Evolutionary conservation across 2,329 filamentous ascomycete species (phyloP).

Genomic region (Diaporthe longicolla): DNA sequence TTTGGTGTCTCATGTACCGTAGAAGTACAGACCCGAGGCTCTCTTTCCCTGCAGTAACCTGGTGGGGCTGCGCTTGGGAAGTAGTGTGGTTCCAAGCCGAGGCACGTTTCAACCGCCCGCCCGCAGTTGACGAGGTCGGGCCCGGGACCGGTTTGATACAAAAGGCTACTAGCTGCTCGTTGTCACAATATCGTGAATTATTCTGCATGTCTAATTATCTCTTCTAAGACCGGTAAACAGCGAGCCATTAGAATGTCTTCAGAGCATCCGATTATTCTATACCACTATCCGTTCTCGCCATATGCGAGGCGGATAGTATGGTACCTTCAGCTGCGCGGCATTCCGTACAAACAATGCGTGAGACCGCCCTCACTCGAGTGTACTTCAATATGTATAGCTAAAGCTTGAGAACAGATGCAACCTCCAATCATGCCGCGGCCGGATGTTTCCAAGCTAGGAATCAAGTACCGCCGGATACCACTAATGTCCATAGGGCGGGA

Average conservation of each 20-base stretch:
- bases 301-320: slow-evolving; percentile 75
- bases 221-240: no score
- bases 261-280: slow-evolving; percentile 66
- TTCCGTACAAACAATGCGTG: slow-evolving; percentile 78
- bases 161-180: neutral
- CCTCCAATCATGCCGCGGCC: slow-evolving; percentile 76
- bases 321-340: slow-evolving; percentile 77
- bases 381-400: neutral
- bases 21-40: no score
- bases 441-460: slow-evolving; percentile 71
- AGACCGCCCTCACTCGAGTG: slow-evolving; percentile 47
- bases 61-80: neutral
- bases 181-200: neutral
- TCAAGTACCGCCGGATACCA: slow-evolving; percentile 79
- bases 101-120: slow-evolving; percentile 12
- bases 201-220: neutral
- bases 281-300: slow-evolving; percentile 76
- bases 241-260: slow-evolving; percentile 33
- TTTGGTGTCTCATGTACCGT: neutral
- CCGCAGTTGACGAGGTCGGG: neutral
- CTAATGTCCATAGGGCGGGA: slow-evolving; percentile 76
- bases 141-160: neutral
- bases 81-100: slow-evolving; percentile 36
- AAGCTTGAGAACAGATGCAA: slow-evolving; percentile 67
- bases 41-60: neutral